Evolutionary conservation across 1,284 basidiomycete genomes (phyloP), one percentile per base, ranked within the genome.

Genomic region (Leccinum fuscescens): DNA sequence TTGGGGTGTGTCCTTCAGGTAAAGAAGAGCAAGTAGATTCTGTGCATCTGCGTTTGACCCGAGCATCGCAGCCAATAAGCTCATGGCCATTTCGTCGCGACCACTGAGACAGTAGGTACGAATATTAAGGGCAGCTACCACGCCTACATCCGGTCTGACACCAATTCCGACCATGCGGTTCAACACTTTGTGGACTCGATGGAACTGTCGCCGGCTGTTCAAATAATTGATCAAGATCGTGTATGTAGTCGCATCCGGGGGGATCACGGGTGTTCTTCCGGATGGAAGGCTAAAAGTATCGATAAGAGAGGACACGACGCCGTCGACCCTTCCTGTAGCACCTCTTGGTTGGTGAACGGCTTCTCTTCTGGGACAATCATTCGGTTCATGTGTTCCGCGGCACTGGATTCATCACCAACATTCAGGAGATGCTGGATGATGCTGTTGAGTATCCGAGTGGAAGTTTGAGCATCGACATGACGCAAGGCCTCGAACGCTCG

Each of bases 191-290:
- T 82, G 68, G 8, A 83, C 79, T 48, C 77, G 77, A n/a, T 74
- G 61, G 22, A 84, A 72, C 64, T 86, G 79, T 35, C 74, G 73
- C 44, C 74, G 75, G 17, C 67, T 72, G n/a, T 81, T 80, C 55
- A 85, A 71, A 64, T 85, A 79, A 66, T 85, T 81, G 69, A 90
- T 81, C 62, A 89, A 78, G 33, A 87, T 82, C 9, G 83, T 82
- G 73, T 84, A 89, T 2, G 89, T 92, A 9, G 78, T 76, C 6
- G 80, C 77, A 65, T 88, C 81, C 17, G 86, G 83, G 48, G 59
- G 60, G 31, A 82, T 57, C 42, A 55, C 58, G 62, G 56, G 61
- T 46, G 56, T 48, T 44, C 57, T 51, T 56, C 55, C 37, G 57
- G 57, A 51, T 50, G 54, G 55, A 56, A 49, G 53, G 53, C 55